A percentile compares a stretch with the other conserved stretches of the same genome.
These are phyloP conservation scores for Tuber microsphaerosporum DNA, from an alignment of 495 filamentous ascomycete genomes.

Conservation along the genomic window DNA sequence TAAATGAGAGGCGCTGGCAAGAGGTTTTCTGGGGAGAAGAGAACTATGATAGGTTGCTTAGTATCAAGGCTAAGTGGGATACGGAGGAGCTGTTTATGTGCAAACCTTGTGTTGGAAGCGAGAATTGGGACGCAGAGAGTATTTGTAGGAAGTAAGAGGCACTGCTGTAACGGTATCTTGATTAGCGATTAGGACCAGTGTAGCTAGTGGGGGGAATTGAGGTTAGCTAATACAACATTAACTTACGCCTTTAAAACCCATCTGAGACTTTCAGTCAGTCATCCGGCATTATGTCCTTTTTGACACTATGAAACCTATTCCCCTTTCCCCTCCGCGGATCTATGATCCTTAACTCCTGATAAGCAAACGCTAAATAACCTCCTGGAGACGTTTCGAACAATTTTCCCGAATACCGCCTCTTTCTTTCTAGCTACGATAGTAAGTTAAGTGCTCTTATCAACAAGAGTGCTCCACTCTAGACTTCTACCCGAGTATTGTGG, in stretches of 20 bases:
- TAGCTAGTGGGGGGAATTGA: not conserved
- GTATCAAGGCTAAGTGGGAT: constrained; percentile 48
- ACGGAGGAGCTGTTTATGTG: constrained; percentile 47
- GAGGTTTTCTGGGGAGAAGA: constrained; percentile 48
- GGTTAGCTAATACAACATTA: not conserved
- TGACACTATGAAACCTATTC: not conserved
- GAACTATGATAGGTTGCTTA: constrained; percentile 45
- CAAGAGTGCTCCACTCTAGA: too few species aligned
- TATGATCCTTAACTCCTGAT: not conserved
- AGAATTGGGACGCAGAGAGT: constrained; percentile 39
- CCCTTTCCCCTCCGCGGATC: not conserved
- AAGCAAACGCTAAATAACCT: not conserved
- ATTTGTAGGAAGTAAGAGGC: constrained; percentile 19
- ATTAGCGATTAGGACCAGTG: not conserved
- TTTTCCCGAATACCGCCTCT: not conserved
- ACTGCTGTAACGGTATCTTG: not conserved
- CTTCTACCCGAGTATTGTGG: too few species aligned
- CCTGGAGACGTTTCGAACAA: not conserved
- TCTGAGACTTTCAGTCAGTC: not conserved
- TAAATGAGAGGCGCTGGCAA: constrained; percentile 46
- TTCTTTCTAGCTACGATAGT: too few species aligned
- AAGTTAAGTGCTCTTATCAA: too few species aligned
- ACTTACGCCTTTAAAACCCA: not conserved
- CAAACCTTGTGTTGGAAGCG: constrained; percentile 48
- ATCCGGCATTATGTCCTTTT: not conserved